Evolutionary conservation across 768 basidiomycete species (phyloP).

Genomic region (Lentinula detonsa): DNA sequence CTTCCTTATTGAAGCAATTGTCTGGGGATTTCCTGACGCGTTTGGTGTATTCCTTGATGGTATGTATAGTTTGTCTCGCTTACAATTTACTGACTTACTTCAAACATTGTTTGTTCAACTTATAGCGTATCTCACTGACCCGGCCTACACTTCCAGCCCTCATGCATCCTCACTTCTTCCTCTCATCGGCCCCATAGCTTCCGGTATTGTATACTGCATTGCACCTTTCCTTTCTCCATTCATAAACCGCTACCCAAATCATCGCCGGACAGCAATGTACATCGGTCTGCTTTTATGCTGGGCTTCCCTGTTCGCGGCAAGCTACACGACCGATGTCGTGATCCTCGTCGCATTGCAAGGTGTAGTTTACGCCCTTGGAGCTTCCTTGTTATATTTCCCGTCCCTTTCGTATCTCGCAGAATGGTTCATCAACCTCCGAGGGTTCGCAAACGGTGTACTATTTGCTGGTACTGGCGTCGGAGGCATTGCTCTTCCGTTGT

Average conservation of each 20-base stretch:
- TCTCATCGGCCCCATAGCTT: constrained; percentile 15
- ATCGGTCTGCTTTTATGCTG: constrained; percentile 16
- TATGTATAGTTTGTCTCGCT: background rate
- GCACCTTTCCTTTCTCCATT: constrained; percentile 9
- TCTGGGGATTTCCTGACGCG: constrained; percentile 22
- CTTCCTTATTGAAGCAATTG: constrained; percentile 19
- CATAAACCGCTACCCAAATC: constrained; percentile 17
- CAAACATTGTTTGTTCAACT: background rate
- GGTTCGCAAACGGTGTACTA: constrained; percentile 24
- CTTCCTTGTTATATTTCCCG: constrained; percentile 18
- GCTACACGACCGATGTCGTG: constrained; percentile 15
- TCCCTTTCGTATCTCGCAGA: constrained; percentile 22
- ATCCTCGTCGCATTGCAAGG: constrained; percentile 19
- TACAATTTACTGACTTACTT: too few species aligned
- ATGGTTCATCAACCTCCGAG: constrained; percentile 25
- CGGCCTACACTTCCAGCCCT: constrained; percentile 10
- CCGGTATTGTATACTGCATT: constrained; percentile 14
- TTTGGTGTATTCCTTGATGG: constrained; percentile 19
- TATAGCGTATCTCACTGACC: constrained; percentile 19
- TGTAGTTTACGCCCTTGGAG: constrained; percentile 20
- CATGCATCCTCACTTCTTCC: constrained; percentile 16
- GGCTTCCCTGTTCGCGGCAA: constrained; percentile 18
- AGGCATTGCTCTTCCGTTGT: constrained; percentile 20
- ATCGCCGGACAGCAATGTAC: constrained; percentile 15
- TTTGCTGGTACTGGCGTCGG: constrained; percentile 22